Conservation (phyloP, 176 grass and related monocot genomes). For the Eragrostis curvula region DNA sequence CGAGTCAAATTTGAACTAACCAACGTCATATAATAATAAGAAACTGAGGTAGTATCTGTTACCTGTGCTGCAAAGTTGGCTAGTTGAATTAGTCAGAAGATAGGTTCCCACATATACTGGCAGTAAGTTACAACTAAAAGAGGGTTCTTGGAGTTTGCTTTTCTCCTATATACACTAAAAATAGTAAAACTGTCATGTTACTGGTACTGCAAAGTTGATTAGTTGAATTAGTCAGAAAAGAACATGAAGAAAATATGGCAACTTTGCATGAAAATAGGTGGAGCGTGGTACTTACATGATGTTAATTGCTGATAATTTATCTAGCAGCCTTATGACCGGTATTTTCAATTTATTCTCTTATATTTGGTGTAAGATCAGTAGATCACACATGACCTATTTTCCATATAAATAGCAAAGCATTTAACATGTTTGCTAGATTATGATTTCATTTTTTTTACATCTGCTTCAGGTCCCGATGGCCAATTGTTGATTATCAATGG, state of each 20-base stretch:
- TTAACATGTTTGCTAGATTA: neutral
- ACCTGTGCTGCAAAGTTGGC: no score
- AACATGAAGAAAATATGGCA: neutral
- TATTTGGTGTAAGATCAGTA: neutral
- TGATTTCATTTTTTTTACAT: conserved; percentile 29
- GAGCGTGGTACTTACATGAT: conserved; percentile 3
- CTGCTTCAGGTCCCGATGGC: conserved; percentile 64
- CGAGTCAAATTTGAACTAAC: no score
- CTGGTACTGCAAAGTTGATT: neutral
- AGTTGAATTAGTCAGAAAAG: conserved; percentile 24
- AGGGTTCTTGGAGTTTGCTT: neutral
- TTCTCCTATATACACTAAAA: neutral
- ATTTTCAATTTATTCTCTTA: neutral
- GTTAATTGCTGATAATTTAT: neutral
- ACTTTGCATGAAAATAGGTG: conserved; percentile 7
- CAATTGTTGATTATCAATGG: conserved; percentile 83
- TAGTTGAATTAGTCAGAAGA: no score
- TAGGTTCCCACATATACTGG: no score
- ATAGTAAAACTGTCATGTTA: neutral
- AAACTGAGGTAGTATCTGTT: no score
- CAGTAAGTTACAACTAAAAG: neutral
- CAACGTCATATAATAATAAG: no score
- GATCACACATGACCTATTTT: neutral
- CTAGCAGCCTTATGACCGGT: neutral
- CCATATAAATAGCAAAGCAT: conserved; percentile 1